phyloP scores from a whole-genome alignment of 2,329 filamentous ascomycete genomes.

The Pseudocercospora eumusae region DNA sequence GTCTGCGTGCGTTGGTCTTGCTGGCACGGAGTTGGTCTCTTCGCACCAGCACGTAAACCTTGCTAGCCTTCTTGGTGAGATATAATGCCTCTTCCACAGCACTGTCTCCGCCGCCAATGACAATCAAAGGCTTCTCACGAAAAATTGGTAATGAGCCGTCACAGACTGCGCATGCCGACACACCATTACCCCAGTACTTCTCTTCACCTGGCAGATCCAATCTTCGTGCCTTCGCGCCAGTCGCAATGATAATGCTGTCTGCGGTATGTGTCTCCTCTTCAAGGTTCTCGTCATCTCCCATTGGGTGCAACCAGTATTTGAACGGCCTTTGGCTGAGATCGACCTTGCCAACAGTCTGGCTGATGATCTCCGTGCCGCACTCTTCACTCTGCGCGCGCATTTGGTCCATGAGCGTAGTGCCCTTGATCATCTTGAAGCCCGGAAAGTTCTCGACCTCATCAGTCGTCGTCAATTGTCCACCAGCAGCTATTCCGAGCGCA shows the following conservation, averaged over 20 bases:
- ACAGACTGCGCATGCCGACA: slow-evolving; percentile 95
- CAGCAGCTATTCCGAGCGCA: slow-evolving; percentile 92
- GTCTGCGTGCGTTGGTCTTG: slow-evolving; percentile 85
- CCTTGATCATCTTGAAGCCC: slow-evolving; percentile 89
- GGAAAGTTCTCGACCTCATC: slow-evolving; percentile 99
- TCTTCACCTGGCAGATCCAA: slow-evolving; percentile 84
- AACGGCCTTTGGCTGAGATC: slow-evolving; percentile 84
- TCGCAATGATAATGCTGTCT: slow-evolving; percentile 90
- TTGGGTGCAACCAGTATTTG: slow-evolving; percentile 72
- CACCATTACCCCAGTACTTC: slow-evolving; percentile 95
- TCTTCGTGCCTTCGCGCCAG: slow-evolving; percentile 86
- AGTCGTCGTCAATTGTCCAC: slow-evolving; percentile 95
- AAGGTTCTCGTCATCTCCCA: slow-evolving; percentile 76
- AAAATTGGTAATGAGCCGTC: slow-evolving; percentile 97
- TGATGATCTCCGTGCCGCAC: slow-evolving; percentile 90
- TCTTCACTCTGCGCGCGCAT: slow-evolving; percentile 90
- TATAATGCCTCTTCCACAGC: slow-evolving; percentile 97
- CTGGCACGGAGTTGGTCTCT: slow-evolving; percentile 82
- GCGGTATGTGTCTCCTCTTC: slow-evolving; percentile 76
- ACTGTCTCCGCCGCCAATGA: slow-evolving; percentile 95
- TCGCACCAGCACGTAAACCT: slow-evolving; percentile 91
- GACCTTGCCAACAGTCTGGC: slow-evolving; percentile 86
- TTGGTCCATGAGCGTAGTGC: slow-evolving; percentile 86
- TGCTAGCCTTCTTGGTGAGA: slow-evolving; percentile 93
- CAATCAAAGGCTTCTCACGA: slow-evolving; percentile 90